Evolutionary conservation across 2,329 filamentous ascomycete genomes (phyloP), one percentile per base, ranked within the genome.

Genomic region (Claviceps pusilla): DNA sequence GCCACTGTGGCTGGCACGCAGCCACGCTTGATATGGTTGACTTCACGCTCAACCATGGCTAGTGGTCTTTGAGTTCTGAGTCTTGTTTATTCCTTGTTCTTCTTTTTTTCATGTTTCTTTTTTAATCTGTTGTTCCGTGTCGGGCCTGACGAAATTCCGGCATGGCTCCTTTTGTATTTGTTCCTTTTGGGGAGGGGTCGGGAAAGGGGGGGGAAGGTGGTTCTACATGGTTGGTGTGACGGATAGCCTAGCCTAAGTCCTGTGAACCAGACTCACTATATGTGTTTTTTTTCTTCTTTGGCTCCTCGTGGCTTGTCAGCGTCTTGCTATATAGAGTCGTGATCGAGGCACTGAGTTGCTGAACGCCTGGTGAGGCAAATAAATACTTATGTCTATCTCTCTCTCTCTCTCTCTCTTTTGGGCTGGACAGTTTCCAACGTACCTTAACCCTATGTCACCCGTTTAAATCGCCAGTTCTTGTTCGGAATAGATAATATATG

Each of bases 1-100:
- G 52, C 52, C n/a, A 3, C 47, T 53, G 57, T 54, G 56, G 46
- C 54, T 54, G 56, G 46, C 54, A 55, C 51, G 56, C 54, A 52
- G 49, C 49, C 53, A 52, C 53, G 56, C 53, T 51, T 54, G 55
- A 49, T 54, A 50, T 56, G 50, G 55, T 46, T 51, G 52, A 43
- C 52, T 57, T 53, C 47, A 55, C 55, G n/a, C 37, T 29, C 39
- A 41, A n/a, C 49, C 24, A 37, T 45, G 49, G 48, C 52, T 51
- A 50, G 53, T 50, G 50, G 51, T 54, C 51, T 52, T 53, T 53
- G 56, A 48, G 35, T 19, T 46, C 14, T 29, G 24, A 10, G 7
- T 41, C 2, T 2, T 41, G 14, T 41, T 16, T 2, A 24, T 24
- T 11, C n/a, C 4, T 12, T 45, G 4, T 29, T 46, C 33, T 41